Evolutionary conservation across 2,329 filamentous ascomycete species (phyloP).

Genomic region (Nemania serpens): DNA sequence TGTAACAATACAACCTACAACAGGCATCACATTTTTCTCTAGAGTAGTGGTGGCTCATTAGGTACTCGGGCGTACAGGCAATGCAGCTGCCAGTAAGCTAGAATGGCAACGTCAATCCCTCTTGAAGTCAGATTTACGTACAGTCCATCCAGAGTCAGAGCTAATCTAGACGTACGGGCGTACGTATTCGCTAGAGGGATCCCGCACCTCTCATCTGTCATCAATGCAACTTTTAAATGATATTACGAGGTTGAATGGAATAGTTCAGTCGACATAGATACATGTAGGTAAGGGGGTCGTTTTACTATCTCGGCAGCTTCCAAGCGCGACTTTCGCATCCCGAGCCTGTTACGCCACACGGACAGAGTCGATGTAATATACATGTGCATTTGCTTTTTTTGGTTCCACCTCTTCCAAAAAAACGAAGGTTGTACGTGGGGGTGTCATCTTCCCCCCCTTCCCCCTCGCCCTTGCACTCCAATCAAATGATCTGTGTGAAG

Average conservation of each 20-base stretch:
- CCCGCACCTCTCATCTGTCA: background rate
- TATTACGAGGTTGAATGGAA: background rate
- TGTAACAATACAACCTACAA: no score
- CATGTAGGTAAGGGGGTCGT: no score
- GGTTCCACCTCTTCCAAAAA: background rate
- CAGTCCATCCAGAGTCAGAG: no score
- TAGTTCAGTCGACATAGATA: no score
- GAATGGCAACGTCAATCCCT: background rate
- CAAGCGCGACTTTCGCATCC: background rate
- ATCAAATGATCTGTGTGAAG: background rate
- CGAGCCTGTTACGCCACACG: background rate
- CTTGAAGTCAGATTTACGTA: background rate
- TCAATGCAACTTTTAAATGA: background rate
- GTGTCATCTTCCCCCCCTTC: background rate
- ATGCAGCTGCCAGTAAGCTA: background rate
- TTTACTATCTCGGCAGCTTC: background rate
- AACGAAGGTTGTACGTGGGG: background rate
- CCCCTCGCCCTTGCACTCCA: slow-evolving; percentile 1
- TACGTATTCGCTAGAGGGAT: background rate
- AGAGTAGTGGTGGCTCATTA: background rate
- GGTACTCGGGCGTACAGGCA: background rate
- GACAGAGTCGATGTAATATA: background rate
- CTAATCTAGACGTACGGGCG: background rate
- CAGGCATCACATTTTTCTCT: no score
- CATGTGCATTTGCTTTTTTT: background rate